phyloP scores from a whole-genome alignment of 1,139 yeast genomes.

The Saccharomyces hybrid region DNA sequence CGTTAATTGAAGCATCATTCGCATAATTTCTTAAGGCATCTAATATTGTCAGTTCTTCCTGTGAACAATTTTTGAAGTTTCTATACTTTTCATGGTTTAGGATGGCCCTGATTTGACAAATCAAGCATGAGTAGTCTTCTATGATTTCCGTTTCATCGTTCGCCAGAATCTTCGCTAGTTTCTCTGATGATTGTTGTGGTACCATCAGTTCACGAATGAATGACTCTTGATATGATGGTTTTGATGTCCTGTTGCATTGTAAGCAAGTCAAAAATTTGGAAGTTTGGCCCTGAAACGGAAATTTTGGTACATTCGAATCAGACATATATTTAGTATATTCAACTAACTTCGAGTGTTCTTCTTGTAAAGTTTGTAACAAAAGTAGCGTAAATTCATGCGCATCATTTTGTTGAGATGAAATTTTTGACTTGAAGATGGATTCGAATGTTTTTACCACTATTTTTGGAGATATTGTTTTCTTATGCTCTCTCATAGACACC shows the following conservation, averaged over 20 bases:
- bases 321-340: slow-evolving; percentile 21
- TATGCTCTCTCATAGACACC: slow-evolving; percentile 50
- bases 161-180: slow-evolving; percentile 48
- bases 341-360: slow-evolving; percentile 39
- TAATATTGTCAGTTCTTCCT: slow-evolving; percentile 18
- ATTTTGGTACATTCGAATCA: slow-evolving; percentile 39
- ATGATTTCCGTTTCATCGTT: slow-evolving; percentile 63
- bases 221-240: slow-evolving; percentile 54
- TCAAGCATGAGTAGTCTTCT: slow-evolving; percentile 71
- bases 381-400: slow-evolving; percentile 87
- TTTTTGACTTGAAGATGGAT: slow-evolving; percentile 63
- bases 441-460: slow-evolving; percentile 68
- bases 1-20: slow-evolving; percentile 47
- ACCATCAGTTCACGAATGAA: slow-evolving; percentile 67
- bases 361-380: slow-evolving; percentile 68
- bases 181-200: slow-evolving; percentile 49
- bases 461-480: slow-evolving; percentile 66
- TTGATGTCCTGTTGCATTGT: slow-evolving; percentile 56
- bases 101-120: slow-evolving; percentile 53
- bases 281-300: slow-evolving; percentile 68
- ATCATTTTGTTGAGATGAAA: slow-evolving; percentile 82
- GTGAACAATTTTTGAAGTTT: slow-evolving; percentile 6
- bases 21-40: slow-evolving; percentile 32
- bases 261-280: slow-evolving; percentile 64
- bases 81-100: slow-evolving; percentile 28